These are phyloP conservation scores for Aspergillus flavus DNA, from an alignment of 2,329 filamentous ascomycete species.

Conservation along the genomic window DNA sequence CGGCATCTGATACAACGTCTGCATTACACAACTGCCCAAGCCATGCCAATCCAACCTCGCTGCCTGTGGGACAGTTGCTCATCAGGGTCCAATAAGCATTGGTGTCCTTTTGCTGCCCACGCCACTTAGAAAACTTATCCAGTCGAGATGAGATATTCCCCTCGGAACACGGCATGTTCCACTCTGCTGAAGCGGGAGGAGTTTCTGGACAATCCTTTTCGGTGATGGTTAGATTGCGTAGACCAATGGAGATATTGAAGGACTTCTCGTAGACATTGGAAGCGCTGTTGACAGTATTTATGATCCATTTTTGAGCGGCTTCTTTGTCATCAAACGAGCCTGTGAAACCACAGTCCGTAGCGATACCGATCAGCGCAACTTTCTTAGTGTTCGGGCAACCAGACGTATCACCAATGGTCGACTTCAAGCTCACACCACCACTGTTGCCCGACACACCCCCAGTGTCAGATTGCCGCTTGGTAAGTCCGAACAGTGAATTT, in stretches of 20 bases:
- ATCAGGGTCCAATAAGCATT: conserved; percentile 95
- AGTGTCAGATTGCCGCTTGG: conserved; percentile 68
- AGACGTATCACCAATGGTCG: conserved; percentile 76
- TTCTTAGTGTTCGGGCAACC: conserved; percentile 90
- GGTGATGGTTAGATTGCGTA: conserved; percentile 81
- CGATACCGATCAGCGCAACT: conserved; percentile 88
- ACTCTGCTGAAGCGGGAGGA: conserved; percentile 68
- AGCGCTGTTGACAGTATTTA: conserved; percentile 80
- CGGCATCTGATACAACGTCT: conserved; percentile 52
- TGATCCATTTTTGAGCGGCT: conserved; percentile 72
- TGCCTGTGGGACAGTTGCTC: conserved; percentile 76
- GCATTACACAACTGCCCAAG: conserved; percentile 79
- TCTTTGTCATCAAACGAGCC: conserved; percentile 67
- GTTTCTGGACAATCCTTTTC: conserved; percentile 73
- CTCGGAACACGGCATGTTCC: conserved; percentile 74
- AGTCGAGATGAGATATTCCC: conserved; percentile 72
- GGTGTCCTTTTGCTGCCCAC: conserved; percentile 72
- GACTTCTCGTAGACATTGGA: conserved; percentile 85
- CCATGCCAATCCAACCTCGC: conserved; percentile 91
- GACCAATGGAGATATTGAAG: conserved; percentile 92
- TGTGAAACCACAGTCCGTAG: conserved; percentile 90
- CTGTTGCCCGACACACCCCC: conserved; percentile 72
- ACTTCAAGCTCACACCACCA: conserved; percentile 75
- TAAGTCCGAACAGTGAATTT: conserved; percentile 66
- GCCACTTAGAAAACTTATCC: conserved; percentile 87